phyloP scores from a whole-genome alignment of 371 early-diverging fungal genomes.

The Saksenaea vasiformis region DNA sequence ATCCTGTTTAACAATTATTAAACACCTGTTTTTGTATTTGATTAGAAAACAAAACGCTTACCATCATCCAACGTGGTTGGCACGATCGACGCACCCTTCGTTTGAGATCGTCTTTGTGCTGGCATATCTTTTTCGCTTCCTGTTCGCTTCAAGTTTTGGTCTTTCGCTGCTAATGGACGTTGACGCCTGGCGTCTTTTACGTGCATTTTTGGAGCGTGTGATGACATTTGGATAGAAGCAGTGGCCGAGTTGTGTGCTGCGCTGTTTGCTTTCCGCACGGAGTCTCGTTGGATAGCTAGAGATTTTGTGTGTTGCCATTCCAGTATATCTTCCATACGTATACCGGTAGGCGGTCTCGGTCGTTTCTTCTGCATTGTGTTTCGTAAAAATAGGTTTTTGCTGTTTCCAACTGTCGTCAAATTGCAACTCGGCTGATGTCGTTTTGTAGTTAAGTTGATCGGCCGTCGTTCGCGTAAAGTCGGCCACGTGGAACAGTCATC shows the following conservation, averaged over 20 bases:
- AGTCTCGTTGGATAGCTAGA: not conserved
- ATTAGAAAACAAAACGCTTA: conserved; percentile 7
- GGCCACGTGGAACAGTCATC: conserved; percentile 13
- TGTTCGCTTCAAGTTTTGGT: not conserved
- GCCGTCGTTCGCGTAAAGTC: not conserved
- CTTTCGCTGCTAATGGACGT: conserved; percentile 1
- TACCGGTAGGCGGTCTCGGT: not conserved
- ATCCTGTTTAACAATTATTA: conserved; percentile 9
- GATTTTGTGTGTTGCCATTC: not conserved
- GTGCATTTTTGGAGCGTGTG: conserved; percentile 1
- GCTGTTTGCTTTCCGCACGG: not conserved
- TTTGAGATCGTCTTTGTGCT: not conserved
- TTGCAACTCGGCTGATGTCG: conserved; percentile 9
- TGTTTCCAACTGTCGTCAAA: conserved; percentile 22
- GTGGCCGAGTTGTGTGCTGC: conserved; percentile 6
- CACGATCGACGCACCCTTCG: conserved; percentile 7
- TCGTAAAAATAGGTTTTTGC: conserved; percentile 14
- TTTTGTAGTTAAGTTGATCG: conserved; percentile 15
- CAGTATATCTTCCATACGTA: not conserved
- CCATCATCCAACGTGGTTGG: conserved; percentile 31
- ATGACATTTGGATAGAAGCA: conserved; percentile 9
- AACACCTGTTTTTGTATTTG: not conserved
- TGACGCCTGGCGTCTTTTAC: not conserved
- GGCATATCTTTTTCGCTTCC: not conserved
- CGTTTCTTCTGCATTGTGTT: conserved; percentile 5